Conservation (phyloP, 139 green algal species). For the Picochlorum sp. region DNA sequence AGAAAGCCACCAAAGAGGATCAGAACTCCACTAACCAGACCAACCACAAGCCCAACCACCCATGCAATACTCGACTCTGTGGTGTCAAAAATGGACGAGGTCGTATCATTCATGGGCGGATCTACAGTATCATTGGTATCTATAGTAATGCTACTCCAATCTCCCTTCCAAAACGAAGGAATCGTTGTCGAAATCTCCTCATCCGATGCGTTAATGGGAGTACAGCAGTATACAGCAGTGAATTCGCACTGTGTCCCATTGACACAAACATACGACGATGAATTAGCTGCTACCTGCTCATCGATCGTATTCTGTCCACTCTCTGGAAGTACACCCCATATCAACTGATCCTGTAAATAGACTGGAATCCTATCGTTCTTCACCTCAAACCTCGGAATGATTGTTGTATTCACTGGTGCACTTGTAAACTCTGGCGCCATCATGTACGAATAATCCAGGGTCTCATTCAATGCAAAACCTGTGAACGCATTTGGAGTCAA, state of each 20-base stretch:
- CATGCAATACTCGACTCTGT: conserved; percentile 7
- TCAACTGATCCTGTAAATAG: conserved; percentile 33
- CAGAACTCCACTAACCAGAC: neutral
- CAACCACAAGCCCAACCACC: conserved; percentile 16
- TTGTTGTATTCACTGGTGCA: conserved; percentile 9
- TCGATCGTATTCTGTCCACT: neutral
- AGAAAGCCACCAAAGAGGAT: neutral
- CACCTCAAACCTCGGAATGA: conserved; percentile 35
- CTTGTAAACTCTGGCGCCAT: conserved; percentile 27
- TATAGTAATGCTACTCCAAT: neutral
- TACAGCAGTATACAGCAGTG: conserved; percentile 49
- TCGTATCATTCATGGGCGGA: neutral
- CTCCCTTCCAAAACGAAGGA: conserved; percentile 34
- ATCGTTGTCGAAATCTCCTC: conserved; percentile 18
- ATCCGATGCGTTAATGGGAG: conserved; percentile 3
- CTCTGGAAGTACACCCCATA: conserved; percentile 42
- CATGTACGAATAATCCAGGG: conserved; percentile 51
- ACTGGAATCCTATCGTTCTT: conserved; percentile 47
- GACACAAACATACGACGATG: neutral
- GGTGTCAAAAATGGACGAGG: neutral
- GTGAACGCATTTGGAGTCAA: conserved; percentile 23
- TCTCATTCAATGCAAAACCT: conserved; percentile 36
- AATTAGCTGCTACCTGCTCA: neutral
- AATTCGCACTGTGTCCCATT: conserved; percentile 23
- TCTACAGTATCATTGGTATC: neutral